A percentile compares a stretch with the other conserved stretches of the same genome.
Evolutionary conservation across 345 rosid genomes (phyloP).

Genomic region (Eucalyptus regnans): DNA sequence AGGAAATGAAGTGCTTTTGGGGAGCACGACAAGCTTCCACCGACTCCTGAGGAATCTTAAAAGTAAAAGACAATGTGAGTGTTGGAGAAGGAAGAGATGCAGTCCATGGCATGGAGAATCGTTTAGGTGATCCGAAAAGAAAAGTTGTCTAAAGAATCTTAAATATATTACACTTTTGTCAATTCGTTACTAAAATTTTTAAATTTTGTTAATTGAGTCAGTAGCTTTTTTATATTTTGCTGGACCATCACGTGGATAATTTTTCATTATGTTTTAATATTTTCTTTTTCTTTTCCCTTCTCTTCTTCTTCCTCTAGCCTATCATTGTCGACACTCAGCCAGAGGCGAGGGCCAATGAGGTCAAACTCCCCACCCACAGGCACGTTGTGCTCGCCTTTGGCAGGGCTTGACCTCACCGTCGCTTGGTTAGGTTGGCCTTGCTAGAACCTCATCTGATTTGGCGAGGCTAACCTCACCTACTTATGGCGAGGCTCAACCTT

Average conservation of each 20-base stretch:
- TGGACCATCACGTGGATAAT: too few species aligned
- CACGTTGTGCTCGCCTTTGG: rapidly evolving
- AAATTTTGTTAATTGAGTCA: too few species aligned
- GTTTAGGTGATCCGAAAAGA: neutral
- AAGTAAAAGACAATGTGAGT: neutral
- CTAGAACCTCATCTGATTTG: neutral
- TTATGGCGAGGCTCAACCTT: neutral
- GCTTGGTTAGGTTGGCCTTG: neutral
- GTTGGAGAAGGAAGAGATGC: neutral
- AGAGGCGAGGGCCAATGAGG: neutral
- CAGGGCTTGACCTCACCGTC: neutral
- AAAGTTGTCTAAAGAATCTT: rapidly evolving
- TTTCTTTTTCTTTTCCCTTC: neutral
- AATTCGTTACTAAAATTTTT: too few species aligned
- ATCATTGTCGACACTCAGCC: rapidly evolving
- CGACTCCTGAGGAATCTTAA: neutral
- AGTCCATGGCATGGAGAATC: neutral
- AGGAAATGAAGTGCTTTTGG: neutral
- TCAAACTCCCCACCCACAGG: neutral
- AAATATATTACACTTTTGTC: rapidly evolving
- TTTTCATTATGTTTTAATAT: too few species aligned
- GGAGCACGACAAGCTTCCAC: neutral
- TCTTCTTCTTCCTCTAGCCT: neutral
- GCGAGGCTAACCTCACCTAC: too few species aligned
- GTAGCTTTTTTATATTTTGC: too few species aligned